These are phyloP conservation scores for Juglanconis juglandina DNA, from an alignment of 2,329 filamentous ascomycete genomes.

Conservation along the genomic window DNA sequence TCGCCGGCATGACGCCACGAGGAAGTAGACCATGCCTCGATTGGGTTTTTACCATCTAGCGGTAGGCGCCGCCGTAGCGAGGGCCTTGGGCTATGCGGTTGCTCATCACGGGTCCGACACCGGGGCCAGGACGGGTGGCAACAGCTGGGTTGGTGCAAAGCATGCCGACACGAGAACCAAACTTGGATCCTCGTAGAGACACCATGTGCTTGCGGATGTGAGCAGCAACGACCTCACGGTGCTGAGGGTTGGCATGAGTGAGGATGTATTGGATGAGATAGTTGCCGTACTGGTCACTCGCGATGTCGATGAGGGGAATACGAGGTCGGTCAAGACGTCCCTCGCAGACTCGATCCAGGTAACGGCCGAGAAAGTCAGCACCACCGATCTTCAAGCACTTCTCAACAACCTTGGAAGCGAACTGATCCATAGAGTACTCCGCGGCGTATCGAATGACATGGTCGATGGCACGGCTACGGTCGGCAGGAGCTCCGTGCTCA, in stretches of 20 bases:
- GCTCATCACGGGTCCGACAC: conserved; percentile 64
- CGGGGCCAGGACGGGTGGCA: conserved; percentile 83
- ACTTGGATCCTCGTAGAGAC: conserved; percentile 95
- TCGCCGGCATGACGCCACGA: neutral
- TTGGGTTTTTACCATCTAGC: conserved; percentile 36
- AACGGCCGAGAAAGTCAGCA: conserved; percentile 83
- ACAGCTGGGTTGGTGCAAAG: conserved; percentile 94
- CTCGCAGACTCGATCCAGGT: conserved; percentile 91
- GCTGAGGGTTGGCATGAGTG: conserved; percentile 79
- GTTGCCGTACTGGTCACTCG: conserved; percentile 97
- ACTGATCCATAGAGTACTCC: conserved; percentile 98
- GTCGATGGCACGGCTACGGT: conserved; percentile 90
- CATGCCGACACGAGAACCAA: conserved; percentile 97
- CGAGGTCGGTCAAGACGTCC: conserved; percentile 85
- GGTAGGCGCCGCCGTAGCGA: conserved; percentile 57
- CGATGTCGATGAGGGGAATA: conserved; percentile 96
- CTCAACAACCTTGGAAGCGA: conserved; percentile 97
- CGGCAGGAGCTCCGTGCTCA: conserved; percentile 86
- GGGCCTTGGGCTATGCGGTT: conserved; percentile 55
- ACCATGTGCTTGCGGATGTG: conserved; percentile 99
- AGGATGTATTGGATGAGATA: conserved; percentile 97
- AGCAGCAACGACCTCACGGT: conserved; percentile 86
- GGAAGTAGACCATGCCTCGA: neutral
- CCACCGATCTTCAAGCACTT: conserved; percentile 98
- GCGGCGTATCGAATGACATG: conserved; percentile 91